Evolutionary conservation across 169 alveolate genomes (phyloP).

Genomic region (Eimeria acervulina): DNA sequence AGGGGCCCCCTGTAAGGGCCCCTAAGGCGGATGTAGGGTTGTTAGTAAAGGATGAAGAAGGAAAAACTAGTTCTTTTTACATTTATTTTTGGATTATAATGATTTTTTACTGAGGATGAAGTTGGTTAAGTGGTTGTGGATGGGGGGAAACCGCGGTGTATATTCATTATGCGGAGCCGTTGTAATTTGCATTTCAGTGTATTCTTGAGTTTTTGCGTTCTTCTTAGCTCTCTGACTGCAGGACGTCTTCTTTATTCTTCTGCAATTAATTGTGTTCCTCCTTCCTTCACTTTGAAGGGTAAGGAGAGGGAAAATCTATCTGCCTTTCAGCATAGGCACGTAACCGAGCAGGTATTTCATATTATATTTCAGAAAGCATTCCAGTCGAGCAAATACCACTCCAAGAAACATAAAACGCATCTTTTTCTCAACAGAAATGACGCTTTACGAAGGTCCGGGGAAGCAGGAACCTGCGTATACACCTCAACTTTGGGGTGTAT

Average conservation of each 20-base stretch:
- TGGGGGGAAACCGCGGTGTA: not conserved
- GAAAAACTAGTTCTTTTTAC: too few species aligned
- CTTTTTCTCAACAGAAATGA: not conserved
- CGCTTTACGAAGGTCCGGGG: not conserved
- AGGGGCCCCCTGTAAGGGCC: not conserved
- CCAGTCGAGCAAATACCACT: not conserved
- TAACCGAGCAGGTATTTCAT: not conserved
- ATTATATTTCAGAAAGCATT: not conserved
- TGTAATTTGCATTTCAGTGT: not conserved
- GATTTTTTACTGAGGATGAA: not conserved
- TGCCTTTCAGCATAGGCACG: not conserved
- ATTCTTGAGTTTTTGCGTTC: not conserved
- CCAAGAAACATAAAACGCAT: not conserved
- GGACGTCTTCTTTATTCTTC: not conserved
- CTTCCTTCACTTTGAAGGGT: not conserved
- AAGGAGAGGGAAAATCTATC: not conserved
- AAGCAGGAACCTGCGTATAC: not conserved
- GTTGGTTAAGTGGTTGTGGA: not conserved
- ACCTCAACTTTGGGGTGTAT: not conserved
- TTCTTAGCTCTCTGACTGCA: not conserved
- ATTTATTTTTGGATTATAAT: too few species aligned
- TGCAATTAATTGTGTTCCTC: not conserved
- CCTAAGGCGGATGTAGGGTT: not conserved
- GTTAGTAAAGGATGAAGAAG: not conserved
- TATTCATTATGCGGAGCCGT: not conserved